phyloP scores from a whole-genome alignment of 2,329 filamentous ascomycete species.

The Ophiognomonia clavigignenti-juglandacearum region DNA sequence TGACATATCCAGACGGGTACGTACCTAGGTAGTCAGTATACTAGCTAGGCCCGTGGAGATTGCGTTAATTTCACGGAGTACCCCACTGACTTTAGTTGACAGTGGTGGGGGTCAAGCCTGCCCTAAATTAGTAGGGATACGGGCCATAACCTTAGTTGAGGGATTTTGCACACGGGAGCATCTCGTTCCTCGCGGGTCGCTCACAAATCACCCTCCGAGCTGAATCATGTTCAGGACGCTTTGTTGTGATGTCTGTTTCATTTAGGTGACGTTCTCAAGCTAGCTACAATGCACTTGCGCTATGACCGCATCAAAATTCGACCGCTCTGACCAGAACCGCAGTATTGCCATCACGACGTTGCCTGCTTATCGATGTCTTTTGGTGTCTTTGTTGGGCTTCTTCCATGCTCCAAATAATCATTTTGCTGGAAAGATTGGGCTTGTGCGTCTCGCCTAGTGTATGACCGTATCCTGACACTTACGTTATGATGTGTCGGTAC shows the following conservation, averaged over 20 bases:
- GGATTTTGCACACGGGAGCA: no score
- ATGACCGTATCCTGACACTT: background rate
- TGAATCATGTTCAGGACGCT: background rate
- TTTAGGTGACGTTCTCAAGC: conserved; percentile 5
- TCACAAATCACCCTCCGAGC: conserved; percentile 28
- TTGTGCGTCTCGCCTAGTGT: background rate
- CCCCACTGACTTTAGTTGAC: no score
- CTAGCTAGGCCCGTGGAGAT: no score
- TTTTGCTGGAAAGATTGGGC: background rate
- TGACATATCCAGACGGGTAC: no score
- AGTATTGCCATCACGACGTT: conserved; percentile 13
- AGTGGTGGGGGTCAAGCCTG: no score
- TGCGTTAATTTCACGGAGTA: no score
- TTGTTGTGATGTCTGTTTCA: conserved; percentile 4
- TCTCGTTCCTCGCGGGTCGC: conserved; percentile 49
- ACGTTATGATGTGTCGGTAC: background rate
- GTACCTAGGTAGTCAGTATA: no score
- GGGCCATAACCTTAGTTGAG: no score
- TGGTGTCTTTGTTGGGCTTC: no score
- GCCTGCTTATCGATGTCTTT: no score
- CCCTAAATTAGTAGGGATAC: no score
- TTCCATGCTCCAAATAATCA: background rate
- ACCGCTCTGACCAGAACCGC: conserved; percentile 4
- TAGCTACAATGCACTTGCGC: conserved; percentile 8
- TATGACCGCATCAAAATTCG: conserved; percentile 7